Base-by-base conservation (phyloP, 345 rosid species). In the Excoecaria agallocha region DNA sequence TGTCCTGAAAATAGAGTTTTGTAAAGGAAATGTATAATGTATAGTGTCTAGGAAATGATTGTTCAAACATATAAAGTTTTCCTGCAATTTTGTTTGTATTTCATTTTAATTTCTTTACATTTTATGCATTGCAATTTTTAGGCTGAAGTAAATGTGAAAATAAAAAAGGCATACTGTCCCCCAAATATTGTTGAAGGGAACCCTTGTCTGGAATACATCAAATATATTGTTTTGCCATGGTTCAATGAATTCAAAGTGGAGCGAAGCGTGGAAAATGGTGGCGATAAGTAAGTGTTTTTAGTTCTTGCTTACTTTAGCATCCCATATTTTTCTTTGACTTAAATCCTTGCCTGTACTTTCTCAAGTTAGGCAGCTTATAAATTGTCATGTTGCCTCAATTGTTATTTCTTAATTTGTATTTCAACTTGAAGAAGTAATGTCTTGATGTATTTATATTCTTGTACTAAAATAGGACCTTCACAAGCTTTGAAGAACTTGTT, bases 111-210 rank as follows among this genome's bases (percentile, higher is more conserved):
- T 6, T 41, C 35, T 6, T 22, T 0, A n/a, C 19, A 48, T 49
- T 54, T 17, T 17, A 35, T 43, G 52, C 12, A 20, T 56, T 72
- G 50, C 71, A 55, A 24, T 54, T 79, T 24, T 10, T 69, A 92
- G 97, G 95, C 89, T 39, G 92, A 90, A 74, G 97, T 94, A 48
- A 89, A 90, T 79, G 76, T 84, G 72, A 94, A 94, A 84, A 92
- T 94, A 79, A 90, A 88, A 83, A 91, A 89, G 76, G 97, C 97
- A 45, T 94, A 82, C 83, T 94, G 97, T 62, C 97, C 95, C 30
- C 94, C 94, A 7, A 77, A 82, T 68, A 82, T 86, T 68, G 87
- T 87, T 78, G 72, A 87, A 74, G 90, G 87, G 13, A 94, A 92
- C 74, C 95, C 97, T 54, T 94, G 97, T 79, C 77, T 94, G 71